A percentile compares a stretch with the other conserved stretches of the same genome.
phyloP scores from a whole-genome alignment of 2,329 filamentous ascomycete species.

The Aaosphaeria arxii region DNA sequence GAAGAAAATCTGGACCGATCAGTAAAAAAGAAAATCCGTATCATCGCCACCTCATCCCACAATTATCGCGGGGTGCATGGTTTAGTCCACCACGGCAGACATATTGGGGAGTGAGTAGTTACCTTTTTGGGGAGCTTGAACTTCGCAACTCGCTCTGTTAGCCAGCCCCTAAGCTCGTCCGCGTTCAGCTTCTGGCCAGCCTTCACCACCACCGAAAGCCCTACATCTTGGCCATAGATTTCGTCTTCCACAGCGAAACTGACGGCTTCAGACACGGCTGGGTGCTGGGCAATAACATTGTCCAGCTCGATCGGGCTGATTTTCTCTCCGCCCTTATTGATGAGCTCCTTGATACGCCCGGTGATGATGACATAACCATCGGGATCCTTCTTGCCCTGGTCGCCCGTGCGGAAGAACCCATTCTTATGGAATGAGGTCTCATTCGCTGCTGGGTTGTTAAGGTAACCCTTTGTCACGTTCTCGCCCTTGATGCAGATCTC shows the following conservation, averaged over 20 bases:
- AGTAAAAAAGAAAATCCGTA: slow-evolving; percentile 7
- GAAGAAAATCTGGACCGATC: slow-evolving; percentile 64
- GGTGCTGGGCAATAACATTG: slow-evolving; percentile 73
- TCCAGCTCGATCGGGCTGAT: slow-evolving; percentile 86
- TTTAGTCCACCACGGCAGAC: not conserved
- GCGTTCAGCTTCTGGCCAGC: slow-evolving; percentile 53
- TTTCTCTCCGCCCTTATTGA: slow-evolving; percentile 88
- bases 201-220: slow-evolving; percentile 73
- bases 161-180: slow-evolving; percentile 65
- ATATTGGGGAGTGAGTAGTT: not conserved
- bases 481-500: slow-evolving; percentile 81
- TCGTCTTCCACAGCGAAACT: slow-evolving; percentile 81
- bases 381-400: slow-evolving; percentile 76
- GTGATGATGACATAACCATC: slow-evolving; percentile 85
- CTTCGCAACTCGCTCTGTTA: slow-evolving; percentile 68
- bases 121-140: slow-evolving; percentile 86
- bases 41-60: slow-evolving; percentile 5
- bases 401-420: slow-evolving; percentile 86
- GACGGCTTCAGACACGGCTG: slow-evolving; percentile 72
- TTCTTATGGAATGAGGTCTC: slow-evolving; percentile 66
- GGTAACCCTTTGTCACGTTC: slow-evolving; percentile 81
- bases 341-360: slow-evolving; percentile 89
- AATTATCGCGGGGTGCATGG: slow-evolving; percentile 1
- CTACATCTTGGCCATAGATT: slow-evolving; percentile 79
- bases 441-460: slow-evolving; percentile 80